Base-by-base conservation (phyloP, 352 stramenopile genomes). In the Phytophthora niederhauseri region DNA sequence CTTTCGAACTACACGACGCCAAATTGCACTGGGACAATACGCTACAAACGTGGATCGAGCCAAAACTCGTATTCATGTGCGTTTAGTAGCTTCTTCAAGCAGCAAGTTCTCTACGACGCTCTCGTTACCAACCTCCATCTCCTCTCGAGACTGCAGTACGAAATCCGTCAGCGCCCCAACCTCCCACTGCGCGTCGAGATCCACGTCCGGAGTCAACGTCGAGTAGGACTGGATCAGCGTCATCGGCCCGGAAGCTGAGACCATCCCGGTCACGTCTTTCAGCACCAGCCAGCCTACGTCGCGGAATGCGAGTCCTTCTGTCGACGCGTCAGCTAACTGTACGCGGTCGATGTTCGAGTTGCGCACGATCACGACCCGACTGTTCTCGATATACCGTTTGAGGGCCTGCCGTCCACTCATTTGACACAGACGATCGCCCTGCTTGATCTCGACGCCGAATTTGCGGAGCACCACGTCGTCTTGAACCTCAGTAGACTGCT, bases 161-260 rank as follows among this genome's bases (percentile, higher is more conserved):
- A 87, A 83, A 28, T 84, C 64, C 6, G 74, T 84, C 24, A 84
- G 41, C 1, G 68, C 54, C 36, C 69, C 71, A 0, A 81, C 55
- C 22, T 81, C 59, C 45, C 72, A 72, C 3, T 81, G 61, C 0
- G 58, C 41, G 51, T 78, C 62, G 5, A 78, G 50, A 15, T 71
- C 52, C n/a, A 77, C 65, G 22, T 66, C 57, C 2, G 63, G 63
- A 3, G 68, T 57, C n/a, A 72, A 38, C 0, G 51, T 75, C 4
- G 70, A 72, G 26, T 66, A 81, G 41, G 60, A 53, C 46, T 72
- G 71, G 14, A 69, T 26, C 1, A 77, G 22, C 19, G 57, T 75
- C 14, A 66, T 55, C 17, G 36, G 30, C 14, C 66, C 50, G 4
- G 34, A 56, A 4, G 49, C 55, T 19, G 41, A 45, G 6, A 41